These are phyloP conservation scores for Penicillium ochrochloron DNA, from an alignment of 495 filamentous ascomycete species.

Conservation along the genomic window DNA sequence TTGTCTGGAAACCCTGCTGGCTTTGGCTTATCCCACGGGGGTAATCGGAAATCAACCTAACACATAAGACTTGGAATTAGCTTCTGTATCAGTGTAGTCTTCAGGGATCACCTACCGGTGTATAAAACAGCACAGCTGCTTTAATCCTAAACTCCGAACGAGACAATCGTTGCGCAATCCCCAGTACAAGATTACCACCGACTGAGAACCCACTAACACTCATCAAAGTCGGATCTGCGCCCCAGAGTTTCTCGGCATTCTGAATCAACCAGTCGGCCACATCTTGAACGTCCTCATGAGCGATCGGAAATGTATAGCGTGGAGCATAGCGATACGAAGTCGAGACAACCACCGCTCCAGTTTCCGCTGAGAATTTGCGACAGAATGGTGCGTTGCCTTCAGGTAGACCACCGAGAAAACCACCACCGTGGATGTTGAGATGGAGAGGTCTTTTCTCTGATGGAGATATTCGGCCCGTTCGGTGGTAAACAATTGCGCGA, in stretches of 20 bases:
- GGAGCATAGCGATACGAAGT: not conserved
- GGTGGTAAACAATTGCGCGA: not conserved
- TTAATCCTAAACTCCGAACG: not conserved
- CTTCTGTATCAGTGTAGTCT: not conserved
- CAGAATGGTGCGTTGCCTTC: not conserved
- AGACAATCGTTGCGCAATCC: not conserved
- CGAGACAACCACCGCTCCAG: not conserved
- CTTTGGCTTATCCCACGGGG: not conserved
- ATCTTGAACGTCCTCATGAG: not conserved
- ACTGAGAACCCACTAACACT: slow-evolving; percentile 2
- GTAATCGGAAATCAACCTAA: not conserved
- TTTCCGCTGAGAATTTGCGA: not conserved
- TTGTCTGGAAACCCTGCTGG: not conserved
- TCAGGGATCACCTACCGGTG: not conserved
- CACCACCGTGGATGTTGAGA: not conserved
- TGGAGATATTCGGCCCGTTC: not conserved
- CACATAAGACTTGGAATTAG: not conserved
- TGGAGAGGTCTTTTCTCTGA: not conserved
- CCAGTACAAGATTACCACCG: not conserved
- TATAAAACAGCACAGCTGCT: slow-evolving; percentile 1
- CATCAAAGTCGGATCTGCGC: not conserved
- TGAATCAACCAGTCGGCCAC: not conserved
- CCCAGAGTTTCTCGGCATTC: not conserved
- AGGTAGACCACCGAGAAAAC: not conserved
- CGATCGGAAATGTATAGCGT: not conserved